A percentile compares a stretch with the other conserved stretches of the same genome.
Conservation (phyloP, 2,329 filamentous ascomycete genomes). For the Beauveria sp. region DNA sequence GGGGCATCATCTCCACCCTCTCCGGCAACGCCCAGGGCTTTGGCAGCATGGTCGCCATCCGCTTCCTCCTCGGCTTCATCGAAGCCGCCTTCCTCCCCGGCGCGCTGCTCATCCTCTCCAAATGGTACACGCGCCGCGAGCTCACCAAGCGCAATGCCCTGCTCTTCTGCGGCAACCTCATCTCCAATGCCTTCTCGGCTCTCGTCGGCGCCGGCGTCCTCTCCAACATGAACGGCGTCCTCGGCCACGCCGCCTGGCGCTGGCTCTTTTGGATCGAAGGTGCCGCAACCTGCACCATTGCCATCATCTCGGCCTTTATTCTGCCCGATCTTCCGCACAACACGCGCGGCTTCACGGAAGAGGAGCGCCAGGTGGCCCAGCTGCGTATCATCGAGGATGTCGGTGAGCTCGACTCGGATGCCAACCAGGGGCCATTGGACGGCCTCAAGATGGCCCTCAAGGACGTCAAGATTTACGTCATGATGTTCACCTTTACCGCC, state of each 20-base stretch:
- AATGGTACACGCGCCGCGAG: constrained; percentile 59
- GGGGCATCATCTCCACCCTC: constrained; percentile 53
- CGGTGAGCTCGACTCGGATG: constrained; percentile 46
- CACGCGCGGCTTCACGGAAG: constrained; percentile 48
- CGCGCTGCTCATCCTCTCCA: constrained; percentile 53
- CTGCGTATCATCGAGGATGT: constrained; percentile 50
- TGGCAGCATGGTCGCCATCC: constrained; percentile 44
- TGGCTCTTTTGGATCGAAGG: constrained; percentile 58
- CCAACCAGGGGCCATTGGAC: constrained; percentile 41
- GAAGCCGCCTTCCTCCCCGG: constrained; percentile 60
- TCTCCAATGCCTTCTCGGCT: constrained; percentile 53
- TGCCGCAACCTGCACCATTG: constrained; percentile 40
- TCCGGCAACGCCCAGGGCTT: constrained; percentile 47
- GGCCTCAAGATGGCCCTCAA: constrained; percentile 52
- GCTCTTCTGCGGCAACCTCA: constrained; percentile 51
- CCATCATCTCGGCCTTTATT: constrained; percentile 38
- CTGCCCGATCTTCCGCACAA: constrained; percentile 50
- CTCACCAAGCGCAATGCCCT: constrained; percentile 47
- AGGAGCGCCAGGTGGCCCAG: constrained; percentile 49
- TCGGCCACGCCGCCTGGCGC: constrained; percentile 49
- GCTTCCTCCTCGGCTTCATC: constrained; percentile 54
- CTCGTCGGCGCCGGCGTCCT: constrained; percentile 52
- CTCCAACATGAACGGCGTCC: constrained; percentile 47
- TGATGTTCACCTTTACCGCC: constrained; percentile 55
- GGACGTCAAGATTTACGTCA: constrained; percentile 55